These are phyloP conservation scores for Reticulascus tulasneorum DNA, from an alignment of 2,329 filamentous ascomycete genomes.

Conservation along the genomic window DNA sequence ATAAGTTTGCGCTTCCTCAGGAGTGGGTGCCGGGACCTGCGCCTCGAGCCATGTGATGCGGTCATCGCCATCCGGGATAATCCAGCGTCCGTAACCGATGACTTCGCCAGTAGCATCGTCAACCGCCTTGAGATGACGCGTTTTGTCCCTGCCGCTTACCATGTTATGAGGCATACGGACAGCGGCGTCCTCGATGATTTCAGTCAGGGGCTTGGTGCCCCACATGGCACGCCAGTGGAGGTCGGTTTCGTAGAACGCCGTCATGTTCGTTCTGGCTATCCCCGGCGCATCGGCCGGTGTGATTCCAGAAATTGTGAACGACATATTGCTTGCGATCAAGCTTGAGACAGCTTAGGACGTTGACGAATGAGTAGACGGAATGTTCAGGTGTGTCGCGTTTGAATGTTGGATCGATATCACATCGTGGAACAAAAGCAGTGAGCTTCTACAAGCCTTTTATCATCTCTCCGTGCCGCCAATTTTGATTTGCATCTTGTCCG, in stretches of 20 bases:
- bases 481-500: too few species aligned
- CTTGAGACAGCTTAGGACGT: too few species aligned
- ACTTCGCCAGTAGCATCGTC: not conserved
- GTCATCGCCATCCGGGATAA: not conserved
- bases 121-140: not conserved
- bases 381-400: too few species aligned
- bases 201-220: not conserved
- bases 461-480: too few species aligned
- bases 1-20: not conserved
- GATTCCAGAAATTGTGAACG: constrained; percentile 1
- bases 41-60: constrained; percentile 1
- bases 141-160: not conserved
- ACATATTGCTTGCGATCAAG: too few species aligned
- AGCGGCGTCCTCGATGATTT: constrained; percentile 3
- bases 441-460: too few species aligned
- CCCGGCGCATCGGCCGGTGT: not conserved
- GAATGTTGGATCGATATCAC: too few species aligned
- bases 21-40: not conserved
- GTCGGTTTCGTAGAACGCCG: constrained; percentile 2
- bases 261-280: constrained; percentile 1
- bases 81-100: constrained; percentile 4
- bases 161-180: constrained; percentile 3
- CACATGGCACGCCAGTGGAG: constrained; percentile 3
- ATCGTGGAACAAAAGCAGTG: too few species aligned
- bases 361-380: too few species aligned